Conservation (phyloP, 2,329 filamentous ascomycete genomes). For the Fusarium multiceps region DNA sequence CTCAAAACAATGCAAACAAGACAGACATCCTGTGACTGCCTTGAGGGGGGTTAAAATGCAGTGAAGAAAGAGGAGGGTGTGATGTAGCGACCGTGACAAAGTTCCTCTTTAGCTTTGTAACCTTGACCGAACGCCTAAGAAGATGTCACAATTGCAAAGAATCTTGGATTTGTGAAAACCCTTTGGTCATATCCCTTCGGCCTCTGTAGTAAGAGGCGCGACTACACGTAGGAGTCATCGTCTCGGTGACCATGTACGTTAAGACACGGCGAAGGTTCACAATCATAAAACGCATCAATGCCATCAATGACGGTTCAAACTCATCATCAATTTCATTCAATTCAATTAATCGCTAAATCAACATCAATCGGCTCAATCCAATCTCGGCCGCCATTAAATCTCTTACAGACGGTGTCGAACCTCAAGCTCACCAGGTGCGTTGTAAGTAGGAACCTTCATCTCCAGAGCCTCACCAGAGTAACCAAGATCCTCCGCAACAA, state of each 20-base stretch:
- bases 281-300: rapidly evolving
- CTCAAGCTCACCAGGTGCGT: slow-evolving; percentile 63
- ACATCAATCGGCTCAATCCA: slow-evolving; percentile 7
- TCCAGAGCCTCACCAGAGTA: slow-evolving; percentile 78
- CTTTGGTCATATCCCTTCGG: rapidly evolving
- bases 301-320: rapidly evolving
- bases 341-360: slow-evolving; percentile 24
- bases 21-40: no score
- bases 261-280: neutral
- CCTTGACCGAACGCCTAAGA: no score
- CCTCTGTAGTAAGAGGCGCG: no score
- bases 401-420: slow-evolving; percentile 56
- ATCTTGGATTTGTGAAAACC: no score
- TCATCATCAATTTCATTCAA: neutral
- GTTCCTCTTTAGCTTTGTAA: no score
- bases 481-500: slow-evolving; percentile 78
- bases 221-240: no score
- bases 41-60: no score
- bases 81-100: no score
- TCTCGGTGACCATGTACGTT: neutral
- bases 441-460: slow-evolving; percentile 78
- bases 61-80: no score
- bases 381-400: neutral
- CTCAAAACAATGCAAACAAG: no score
- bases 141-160: no score